Base-by-base conservation (phyloP, 2,329 filamentous ascomycete species). In the Ophiognomonia clavigignenti-juglandacearum region DNA sequence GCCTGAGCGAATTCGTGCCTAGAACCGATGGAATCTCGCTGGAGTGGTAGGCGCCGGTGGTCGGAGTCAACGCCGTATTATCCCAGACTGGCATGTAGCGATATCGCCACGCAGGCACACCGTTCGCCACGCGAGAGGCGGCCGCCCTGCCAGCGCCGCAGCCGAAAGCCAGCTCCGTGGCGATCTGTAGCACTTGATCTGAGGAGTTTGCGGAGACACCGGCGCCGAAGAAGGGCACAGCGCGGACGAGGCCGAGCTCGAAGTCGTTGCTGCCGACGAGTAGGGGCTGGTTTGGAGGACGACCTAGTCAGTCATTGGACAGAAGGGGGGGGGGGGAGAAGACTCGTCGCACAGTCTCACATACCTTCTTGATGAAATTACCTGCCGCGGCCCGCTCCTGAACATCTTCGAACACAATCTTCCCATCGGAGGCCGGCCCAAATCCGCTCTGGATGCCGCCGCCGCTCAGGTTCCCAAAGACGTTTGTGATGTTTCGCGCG, bases 81-180 rank as follows among this genome's bases (percentile, higher is more conserved):
- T 45, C 29, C 10, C 38, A 39, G 18, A 36, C 43, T n/a, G 35
- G 35, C 26, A 39, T 39, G 35, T 39, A 39, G 23, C 43, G 43
- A 29, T 45, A 45, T 5, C 43, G 19, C 18, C 38, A 45, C 35
- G 43, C 13, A 10, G 43, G 37, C 26, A 45, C 43, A 24, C 35
- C 43, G 24, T 45, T 36, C 24, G 37, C 43, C 11, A 39, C 35
- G 9, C 43, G 14, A 19, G 29, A 23, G 18, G 35, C 29, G 18
- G 43, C 43, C 22, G 43, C 43, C 26, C 39, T 36, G n/a, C 43
- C 35, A 14, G 43, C 26, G 4, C 43, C 43, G 35, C 43, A 45
- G 7, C 35, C 38, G 35, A 45, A 45, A n/a, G 35, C 43, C 35
- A 45, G 26, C 19, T 24, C 35, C 23, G 37, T 45, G 24, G 35